phyloP scores from a whole-genome alignment of 805 yeast genomes.

The Yarrowia divulgata region DNA sequence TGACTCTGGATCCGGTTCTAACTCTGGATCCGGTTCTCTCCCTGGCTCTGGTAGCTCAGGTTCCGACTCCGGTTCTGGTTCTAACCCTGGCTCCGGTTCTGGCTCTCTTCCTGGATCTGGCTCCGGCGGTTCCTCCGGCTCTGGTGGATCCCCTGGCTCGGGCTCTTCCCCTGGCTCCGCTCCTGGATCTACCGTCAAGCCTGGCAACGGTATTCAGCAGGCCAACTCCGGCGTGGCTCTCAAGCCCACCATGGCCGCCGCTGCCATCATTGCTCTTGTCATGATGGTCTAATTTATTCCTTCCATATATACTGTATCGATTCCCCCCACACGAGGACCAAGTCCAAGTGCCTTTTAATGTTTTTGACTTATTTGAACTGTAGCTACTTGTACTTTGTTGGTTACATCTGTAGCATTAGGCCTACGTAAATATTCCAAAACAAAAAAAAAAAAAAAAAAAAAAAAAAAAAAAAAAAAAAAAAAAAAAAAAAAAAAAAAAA shows the following conservation, averaged over 20 bases:
- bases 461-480: too few species aligned
- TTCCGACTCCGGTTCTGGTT: neutral
- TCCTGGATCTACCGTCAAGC: neutral
- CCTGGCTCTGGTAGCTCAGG: slow-evolving; percentile 1
- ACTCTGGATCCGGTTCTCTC: neutral
- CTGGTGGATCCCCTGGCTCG: neutral
- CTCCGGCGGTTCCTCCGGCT: neutral
- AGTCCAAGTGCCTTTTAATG: slow-evolving; percentile 6
- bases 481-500: too few species aligned
- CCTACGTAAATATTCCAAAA: too few species aligned
- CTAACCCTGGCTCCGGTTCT: neutral
- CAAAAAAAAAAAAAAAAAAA: too few species aligned
- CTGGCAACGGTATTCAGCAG: slow-evolving; percentile 1
- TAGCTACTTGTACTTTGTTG: neutral
- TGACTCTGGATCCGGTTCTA: neutral
- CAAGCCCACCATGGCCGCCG: slow-evolving; percentile 26
- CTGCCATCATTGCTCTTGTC: slow-evolving; percentile 5
- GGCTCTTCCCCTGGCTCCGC: neutral
- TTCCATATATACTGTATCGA: slow-evolving; percentile 2
- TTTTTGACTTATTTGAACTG: neutral
- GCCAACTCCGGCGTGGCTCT: slow-evolving; percentile 8
- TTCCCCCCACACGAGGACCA: slow-evolving; percentile 9
- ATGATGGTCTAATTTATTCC: slow-evolving; percentile 27
- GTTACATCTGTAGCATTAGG: neutral
- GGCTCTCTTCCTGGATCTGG: neutral